Base-by-base conservation (phyloP, 345 rosid genomes). In the Eutrema japonicum region DNA sequence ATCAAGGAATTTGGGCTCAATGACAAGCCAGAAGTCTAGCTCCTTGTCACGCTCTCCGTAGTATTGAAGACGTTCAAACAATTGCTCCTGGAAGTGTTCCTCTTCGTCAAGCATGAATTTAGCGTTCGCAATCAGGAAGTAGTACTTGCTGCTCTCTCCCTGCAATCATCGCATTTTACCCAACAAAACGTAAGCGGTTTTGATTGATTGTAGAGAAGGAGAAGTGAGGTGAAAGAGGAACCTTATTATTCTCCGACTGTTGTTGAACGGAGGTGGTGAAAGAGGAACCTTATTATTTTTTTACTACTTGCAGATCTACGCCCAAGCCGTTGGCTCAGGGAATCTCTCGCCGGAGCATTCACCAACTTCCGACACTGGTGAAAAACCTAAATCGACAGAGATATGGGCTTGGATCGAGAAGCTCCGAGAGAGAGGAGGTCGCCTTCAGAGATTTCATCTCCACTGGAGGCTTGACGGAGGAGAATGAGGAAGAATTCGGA, bases 61-160 rank as follows among this genome's bases (percentile, higher is more conserved):
- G 74, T 68, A 10, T 7, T 90, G 89, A 26, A 82, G 94, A 64
- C 96, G 83, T 81, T 93, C 98, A 12, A 82, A 91, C 82, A 93
- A 16, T 13, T 67, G 91, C 85, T 93, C 98, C 83, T 85, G 63
- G 73, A 93, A 93, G 74, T 93, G 98, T 83, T 91, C 98, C 78
- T 93, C 98, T 82, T 93, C 98, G 60, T 93, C 98, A 73, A 93
- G 81, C 98, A 93, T 89, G 86, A 93, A 91, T 67, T 93, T 91
- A 1, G 98, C 97, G 48, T 91, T 93, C 0, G 98, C 98, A 32
- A 93, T 89, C 62, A 89, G 70, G 33, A 93, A 94, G 73, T 86
- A 79, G 50, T 88, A 94, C 79, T 84, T 91, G 6, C 66, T 82
- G 69, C 60, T 68, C 87, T 85, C 80, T 64, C 61, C 68, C 80